Percentiles rank a stretch among this genome's conserved stretches.
Evolutionary conservation across 139 green algal genomes (phyloP).

Genomic region (Haematococcus lacustris): DNA sequence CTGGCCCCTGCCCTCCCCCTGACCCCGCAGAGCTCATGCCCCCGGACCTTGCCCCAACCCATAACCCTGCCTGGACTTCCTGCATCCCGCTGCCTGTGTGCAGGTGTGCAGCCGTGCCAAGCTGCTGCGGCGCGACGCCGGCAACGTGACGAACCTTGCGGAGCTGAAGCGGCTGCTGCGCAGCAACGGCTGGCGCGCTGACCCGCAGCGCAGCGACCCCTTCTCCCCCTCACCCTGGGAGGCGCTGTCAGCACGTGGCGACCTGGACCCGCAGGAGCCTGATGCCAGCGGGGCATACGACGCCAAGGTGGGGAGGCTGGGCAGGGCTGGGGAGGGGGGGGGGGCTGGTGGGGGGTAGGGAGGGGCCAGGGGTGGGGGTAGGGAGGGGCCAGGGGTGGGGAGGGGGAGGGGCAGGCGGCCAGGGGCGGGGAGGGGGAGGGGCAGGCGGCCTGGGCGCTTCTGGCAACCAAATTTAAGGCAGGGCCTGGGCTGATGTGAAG

Average conservation of each 20-base stretch:
- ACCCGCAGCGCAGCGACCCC: slow-evolving; percentile 22
- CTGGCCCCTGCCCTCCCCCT: too few species aligned
- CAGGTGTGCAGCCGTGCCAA: slow-evolving; percentile 49
- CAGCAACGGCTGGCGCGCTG: slow-evolving; percentile 60
- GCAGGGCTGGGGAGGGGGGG: neutral
- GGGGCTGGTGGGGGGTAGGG: too few species aligned
- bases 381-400: too few species aligned
- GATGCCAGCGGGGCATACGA: slow-evolving; percentile 54
- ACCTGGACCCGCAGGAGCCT: slow-evolving; percentile 40
- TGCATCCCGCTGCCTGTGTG: slow-evolving; percentile 20
- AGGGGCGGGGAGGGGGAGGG: too few species aligned
- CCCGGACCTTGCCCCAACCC: too few species aligned
- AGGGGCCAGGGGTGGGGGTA: too few species aligned
- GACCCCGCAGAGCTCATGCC: too few species aligned
- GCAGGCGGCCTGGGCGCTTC: neutral
- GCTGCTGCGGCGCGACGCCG: slow-evolving; percentile 59
- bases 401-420: too few species aligned
- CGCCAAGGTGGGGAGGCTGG: slow-evolving; percentile 48
- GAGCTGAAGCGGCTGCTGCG: slow-evolving; percentile 54
- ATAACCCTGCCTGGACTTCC: too few species aligned
- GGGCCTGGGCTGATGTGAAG: neutral
- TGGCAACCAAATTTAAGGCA: neutral
- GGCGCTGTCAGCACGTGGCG: slow-evolving; percentile 54
- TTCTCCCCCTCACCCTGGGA: slow-evolving; percentile 24
- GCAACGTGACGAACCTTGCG: slow-evolving; percentile 24